phyloP scores from a whole-genome alignment of 805 yeast species.

The Yamadazyma ubonensis region DNA sequence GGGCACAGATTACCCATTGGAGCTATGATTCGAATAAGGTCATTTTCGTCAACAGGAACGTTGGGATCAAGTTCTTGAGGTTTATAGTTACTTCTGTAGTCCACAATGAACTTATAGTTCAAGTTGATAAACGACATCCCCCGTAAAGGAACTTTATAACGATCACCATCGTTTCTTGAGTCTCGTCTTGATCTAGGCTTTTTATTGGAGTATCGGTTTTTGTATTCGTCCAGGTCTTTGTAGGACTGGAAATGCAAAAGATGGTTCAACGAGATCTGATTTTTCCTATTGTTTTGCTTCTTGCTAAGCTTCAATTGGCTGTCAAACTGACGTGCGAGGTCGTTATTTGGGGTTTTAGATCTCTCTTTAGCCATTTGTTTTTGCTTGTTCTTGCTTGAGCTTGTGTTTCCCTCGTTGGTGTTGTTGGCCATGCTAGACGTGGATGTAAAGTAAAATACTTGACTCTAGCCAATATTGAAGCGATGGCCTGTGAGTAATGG shows the following conservation, averaged over 20 bases:
- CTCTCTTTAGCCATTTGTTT: background rate
- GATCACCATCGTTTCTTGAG: constrained; percentile 12
- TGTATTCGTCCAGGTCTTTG: constrained; percentile 38
- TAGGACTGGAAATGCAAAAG: constrained; percentile 55
- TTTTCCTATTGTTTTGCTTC: constrained; percentile 5
- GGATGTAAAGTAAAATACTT: no score
- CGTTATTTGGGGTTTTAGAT: background rate
- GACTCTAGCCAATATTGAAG: no score
- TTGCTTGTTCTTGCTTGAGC: background rate
- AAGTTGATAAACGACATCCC: constrained; percentile 79
- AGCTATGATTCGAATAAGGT: constrained; percentile 70
- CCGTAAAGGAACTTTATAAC: constrained; percentile 44
- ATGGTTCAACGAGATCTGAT: constrained; percentile 48
- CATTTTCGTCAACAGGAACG: constrained; percentile 58
- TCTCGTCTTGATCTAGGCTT: constrained; percentile 10
- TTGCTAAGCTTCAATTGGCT: constrained; percentile 4
- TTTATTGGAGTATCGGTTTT: constrained; percentile 17
- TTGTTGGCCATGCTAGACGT: no score
- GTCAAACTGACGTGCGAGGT: constrained; percentile 1
- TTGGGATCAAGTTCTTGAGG: constrained; percentile 73
- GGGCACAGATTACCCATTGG: constrained; percentile 85
- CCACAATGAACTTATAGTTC: constrained; percentile 80
- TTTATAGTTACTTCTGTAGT: constrained; percentile 52
- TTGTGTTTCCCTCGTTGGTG: background rate
- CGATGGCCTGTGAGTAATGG: no score